Conservation (phyloP, 805 yeast species). For the Lachancea nothofagi region DNA sequence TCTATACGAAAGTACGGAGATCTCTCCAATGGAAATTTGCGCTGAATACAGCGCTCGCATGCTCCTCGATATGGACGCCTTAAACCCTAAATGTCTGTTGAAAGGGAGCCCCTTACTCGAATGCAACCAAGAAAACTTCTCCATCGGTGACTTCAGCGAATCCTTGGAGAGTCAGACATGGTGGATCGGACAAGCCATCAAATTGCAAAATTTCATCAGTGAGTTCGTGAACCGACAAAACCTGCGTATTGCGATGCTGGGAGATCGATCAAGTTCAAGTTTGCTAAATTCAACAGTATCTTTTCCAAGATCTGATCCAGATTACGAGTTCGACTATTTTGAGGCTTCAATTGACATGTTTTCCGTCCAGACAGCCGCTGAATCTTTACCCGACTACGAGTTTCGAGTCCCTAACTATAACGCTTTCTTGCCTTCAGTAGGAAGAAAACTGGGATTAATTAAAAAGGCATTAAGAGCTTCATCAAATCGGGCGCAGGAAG, state of each 20-base stretch:
- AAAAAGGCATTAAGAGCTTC: constrained; percentile 23
- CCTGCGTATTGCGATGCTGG: constrained; percentile 34
- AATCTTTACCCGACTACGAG: not conserved
- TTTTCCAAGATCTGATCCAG: constrained; percentile 30
- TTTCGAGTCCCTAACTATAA: constrained; percentile 15
- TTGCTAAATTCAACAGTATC: not conserved
- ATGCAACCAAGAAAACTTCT: constrained; percentile 9
- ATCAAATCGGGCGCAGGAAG: constrained; percentile 23
- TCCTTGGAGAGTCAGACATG: constrained; percentile 31
- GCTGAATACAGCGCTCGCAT: constrained; percentile 37
- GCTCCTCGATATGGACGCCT: constrained; percentile 32
- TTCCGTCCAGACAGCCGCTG: not conserved
- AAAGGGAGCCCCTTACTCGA: constrained; percentile 37
- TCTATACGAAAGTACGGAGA: constrained; percentile 36
- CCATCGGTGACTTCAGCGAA: constrained; percentile 24
- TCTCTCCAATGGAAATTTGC: constrained; percentile 45
- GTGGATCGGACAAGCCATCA: constrained; percentile 41
- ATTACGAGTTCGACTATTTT: constrained; percentile 42
- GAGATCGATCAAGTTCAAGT: constrained; percentile 18
- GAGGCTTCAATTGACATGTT: constrained; percentile 13
- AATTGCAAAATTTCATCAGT: constrained; percentile 34
- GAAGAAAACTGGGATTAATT: constrained; percentile 27
- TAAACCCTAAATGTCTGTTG: constrained; percentile 38
- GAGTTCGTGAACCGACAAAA: constrained; percentile 30
- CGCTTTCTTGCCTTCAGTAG: constrained; percentile 34